Evolutionary conservation across 176 grass and related monocot genomes (phyloP), one percentile per base, ranked within the genome.

Genomic region (Phragmites australis): DNA sequence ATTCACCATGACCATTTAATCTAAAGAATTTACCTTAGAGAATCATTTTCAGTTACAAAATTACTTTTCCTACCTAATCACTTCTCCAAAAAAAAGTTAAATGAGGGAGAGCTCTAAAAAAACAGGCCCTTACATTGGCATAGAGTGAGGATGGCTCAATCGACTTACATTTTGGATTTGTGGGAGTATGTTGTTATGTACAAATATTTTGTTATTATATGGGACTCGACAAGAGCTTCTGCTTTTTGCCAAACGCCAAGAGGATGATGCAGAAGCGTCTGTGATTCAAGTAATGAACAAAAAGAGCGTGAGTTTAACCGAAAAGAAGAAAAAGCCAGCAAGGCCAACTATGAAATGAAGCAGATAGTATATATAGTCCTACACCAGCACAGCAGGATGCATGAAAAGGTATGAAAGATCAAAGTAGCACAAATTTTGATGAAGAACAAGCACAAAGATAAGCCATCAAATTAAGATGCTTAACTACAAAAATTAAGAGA

Each of bases 341-440:
- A 62, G 65, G 27, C 27, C 30, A 50, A 29, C n/a, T n/a, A n/a
- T n/a, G n/a, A n/a, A n/a, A n/a, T n/a, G n/a, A n/a, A n/a, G n/a
- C n/a, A n/a, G n/a, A n/a, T n/a, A n/a, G 59, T 5, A 73, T 13
- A 22, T 3, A 44, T 29, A 40, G 17, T 21, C 22, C 59, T 55
- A 65, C 6, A 54, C 56, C 30, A 70, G 11, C 15, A 70, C 32
- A n/a, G 1, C 34, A 64, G 19, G 17, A 5, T 11, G 47, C 37
- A 72, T 74, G 23, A 46, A 65, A 79, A 79, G 61, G 44, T 45
- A 29, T 22, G 54, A 80, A 52, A 50, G 32, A 68, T 18, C 18
- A 86, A 84, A 74, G 46, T 5, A 47, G n/a, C 16, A 26, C 16
- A 15, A 59, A 34, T 53, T 47, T 39, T 31, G 18, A 31, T 30